Conservation (phyloP, 331 rosid genomes). For the Prunus yedoensis region DNA sequence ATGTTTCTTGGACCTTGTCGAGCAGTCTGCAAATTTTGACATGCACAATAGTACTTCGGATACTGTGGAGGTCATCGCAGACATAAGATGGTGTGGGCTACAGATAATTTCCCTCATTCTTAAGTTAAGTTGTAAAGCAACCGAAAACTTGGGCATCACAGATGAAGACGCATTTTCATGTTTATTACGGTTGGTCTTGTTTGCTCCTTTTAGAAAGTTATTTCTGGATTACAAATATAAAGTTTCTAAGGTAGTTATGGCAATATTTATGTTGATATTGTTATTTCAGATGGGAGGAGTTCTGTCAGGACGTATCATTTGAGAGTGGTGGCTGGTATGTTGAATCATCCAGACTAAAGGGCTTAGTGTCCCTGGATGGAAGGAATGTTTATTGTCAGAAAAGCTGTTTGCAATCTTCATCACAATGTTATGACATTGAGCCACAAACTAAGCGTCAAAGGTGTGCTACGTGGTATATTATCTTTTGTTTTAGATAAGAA, state of each 20-base stretch:
- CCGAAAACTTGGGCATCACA: conserved; percentile 38
- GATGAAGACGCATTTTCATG: conserved; percentile 56
- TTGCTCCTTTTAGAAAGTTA: conserved; percentile 2
- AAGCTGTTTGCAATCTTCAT: conserved; percentile 26
- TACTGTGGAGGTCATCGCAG: conserved; percentile 23
- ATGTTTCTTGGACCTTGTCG: conserved; percentile 52
- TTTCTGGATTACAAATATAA: conserved; percentile 8
- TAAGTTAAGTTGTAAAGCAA: conserved; percentile 48
- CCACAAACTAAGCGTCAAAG: conserved; percentile 52
- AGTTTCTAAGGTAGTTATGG: neutral
- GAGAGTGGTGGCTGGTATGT: conserved; percentile 66
- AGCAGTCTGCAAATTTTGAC: conserved; percentile 33
- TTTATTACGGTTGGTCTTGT: conserved; percentile 58
- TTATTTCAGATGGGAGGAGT: conserved; percentile 76
- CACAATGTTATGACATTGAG: conserved; percentile 34
- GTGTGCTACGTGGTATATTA: conserved; percentile 39
- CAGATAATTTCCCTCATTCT: conserved; percentile 55
- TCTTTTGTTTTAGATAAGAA: neutral
- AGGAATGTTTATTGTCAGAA: conserved; percentile 39
- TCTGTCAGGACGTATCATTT: conserved; percentile 67
- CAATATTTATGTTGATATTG: conserved; percentile 21
- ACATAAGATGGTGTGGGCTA: conserved; percentile 68
- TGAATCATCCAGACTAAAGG: conserved; percentile 34
- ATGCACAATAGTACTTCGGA: conserved; percentile 2
- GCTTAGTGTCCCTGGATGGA: conserved; percentile 24